These are phyloP conservation scores for Aspergillus flavus DNA, from an alignment of 2,329 filamentous ascomycete genomes.

Conservation along the genomic window DNA sequence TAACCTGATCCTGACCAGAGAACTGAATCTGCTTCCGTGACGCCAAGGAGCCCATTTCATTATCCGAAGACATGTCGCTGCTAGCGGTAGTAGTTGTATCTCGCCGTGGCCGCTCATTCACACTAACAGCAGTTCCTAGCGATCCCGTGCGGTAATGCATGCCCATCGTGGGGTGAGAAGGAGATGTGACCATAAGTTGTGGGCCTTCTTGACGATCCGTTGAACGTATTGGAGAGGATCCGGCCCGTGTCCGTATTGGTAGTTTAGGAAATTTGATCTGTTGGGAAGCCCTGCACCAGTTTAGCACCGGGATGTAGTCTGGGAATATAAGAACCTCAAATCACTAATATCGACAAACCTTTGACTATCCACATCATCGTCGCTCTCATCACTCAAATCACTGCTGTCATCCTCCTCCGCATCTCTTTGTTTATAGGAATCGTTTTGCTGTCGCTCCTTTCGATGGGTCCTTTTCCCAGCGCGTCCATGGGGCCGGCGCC, in stretches of 20 bases:
- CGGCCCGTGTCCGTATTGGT: conserved; percentile 82
- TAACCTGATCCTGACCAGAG: conserved; percentile 39
- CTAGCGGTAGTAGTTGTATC: conserved; percentile 68
- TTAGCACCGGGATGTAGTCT: conserved; percentile 18
- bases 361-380: conserved; percentile 59
- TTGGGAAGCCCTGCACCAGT: conserved; percentile 65
- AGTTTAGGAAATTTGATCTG: conserved; percentile 97
- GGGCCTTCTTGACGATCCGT: conserved; percentile 47
- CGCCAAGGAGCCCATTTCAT: conserved; percentile 58
- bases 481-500: conserved; percentile 42
- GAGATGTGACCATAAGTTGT: conserved; percentile 59
- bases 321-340: not conserved
- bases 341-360: conserved; percentile 28
- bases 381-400: conserved; percentile 67
- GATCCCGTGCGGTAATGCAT: conserved; percentile 57
- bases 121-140: conserved; percentile 56
- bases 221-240: conserved; percentile 78
- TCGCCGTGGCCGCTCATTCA: conserved; percentile 57
- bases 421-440: conserved; percentile 56
- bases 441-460: conserved; percentile 48
- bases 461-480: conserved; percentile 35
- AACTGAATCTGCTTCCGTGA: conserved; percentile 58
- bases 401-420: conserved; percentile 67
- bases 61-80: conserved; percentile 68
- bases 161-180: conserved; percentile 52